Conservation (phyloP, 2,329 filamentous ascomycete genomes). For the Amylocarpus encephaloides region DNA sequence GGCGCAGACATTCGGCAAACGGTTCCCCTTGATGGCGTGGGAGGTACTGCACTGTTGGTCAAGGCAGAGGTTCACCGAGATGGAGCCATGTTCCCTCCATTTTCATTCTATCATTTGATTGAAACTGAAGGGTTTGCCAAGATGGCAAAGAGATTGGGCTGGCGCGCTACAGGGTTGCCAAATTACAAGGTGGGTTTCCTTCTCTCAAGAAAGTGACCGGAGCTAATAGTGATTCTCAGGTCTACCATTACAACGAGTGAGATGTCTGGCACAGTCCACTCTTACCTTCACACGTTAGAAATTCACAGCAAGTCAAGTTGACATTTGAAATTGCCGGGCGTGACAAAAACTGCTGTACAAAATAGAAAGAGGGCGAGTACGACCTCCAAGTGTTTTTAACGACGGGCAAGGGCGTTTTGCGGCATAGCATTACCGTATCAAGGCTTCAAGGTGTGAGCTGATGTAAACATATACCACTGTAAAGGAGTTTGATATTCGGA, state of each 20-base stretch:
- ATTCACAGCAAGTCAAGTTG: constrained; percentile 8
- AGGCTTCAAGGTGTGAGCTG: constrained; percentile 2
- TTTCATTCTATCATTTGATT: constrained; percentile 92
- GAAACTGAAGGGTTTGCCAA: constrained; percentile 98
- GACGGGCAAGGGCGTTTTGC: constrained; percentile 16
- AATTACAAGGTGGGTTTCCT: constrained; percentile 74
- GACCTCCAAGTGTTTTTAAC: neutral
- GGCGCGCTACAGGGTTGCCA: constrained; percentile 79
- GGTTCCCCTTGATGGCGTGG: constrained; percentile 83
- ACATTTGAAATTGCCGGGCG: neutral
- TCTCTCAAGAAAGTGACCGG: neutral
- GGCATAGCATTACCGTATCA: constrained; percentile 18
- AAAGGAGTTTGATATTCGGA: constrained; percentile 11
- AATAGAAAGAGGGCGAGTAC: neutral
- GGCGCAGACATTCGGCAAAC: constrained; percentile 53
- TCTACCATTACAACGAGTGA: constrained; percentile 29
- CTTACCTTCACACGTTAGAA: constrained; percentile 17
- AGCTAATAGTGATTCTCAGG: constrained; percentile 11
- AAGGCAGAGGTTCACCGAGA: constrained; percentile 96
- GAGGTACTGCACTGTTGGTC: constrained; percentile 84
- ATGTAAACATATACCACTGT: constrained; percentile 21
- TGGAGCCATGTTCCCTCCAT: constrained; percentile 96
- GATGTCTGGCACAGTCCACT: constrained; percentile 23
- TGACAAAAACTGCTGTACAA: neutral
- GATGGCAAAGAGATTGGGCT: constrained; percentile 87